These are phyloP conservation scores for Apiotrichum laibachii DNA, from an alignment of 1,284 basidiomycete species.

Conservation along the genomic window DNA sequence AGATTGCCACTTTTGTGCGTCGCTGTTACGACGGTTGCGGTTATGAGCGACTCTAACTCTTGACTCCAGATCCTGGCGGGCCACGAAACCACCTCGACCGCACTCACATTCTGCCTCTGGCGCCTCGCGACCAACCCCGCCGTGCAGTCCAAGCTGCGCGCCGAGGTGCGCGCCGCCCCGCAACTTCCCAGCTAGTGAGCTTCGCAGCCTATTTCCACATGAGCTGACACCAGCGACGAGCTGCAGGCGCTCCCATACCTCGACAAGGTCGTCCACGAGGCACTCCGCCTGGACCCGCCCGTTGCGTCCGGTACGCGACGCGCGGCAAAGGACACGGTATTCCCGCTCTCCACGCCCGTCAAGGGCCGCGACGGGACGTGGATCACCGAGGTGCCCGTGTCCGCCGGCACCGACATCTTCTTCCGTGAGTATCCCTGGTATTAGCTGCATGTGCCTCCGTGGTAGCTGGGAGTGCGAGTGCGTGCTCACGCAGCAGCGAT, in stretches of 20 bases:
- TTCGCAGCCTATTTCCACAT: not conserved
- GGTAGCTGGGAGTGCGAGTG: too few species aligned
- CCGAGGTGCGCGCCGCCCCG: constrained; percentile 53
- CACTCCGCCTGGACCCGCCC: constrained; percentile 63
- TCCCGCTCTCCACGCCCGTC: constrained; percentile 59
- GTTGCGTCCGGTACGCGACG: constrained; percentile 63
- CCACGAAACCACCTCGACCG: constrained; percentile 72
- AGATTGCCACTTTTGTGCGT: constrained; percentile 70
- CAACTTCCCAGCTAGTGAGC: constrained; percentile 26
- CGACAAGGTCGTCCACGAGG: constrained; percentile 66
- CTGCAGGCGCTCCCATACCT: constrained; percentile 58
- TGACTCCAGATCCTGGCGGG: constrained; percentile 54
- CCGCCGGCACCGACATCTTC: constrained; percentile 40
- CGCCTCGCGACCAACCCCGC: constrained; percentile 59
- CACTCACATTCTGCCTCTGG: constrained; percentile 70
- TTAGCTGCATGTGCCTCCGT: too few species aligned
- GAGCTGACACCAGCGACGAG: not conserved
- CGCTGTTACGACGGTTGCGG: not conserved
- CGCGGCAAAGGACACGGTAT: constrained; percentile 59
- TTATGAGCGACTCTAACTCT: not conserved
- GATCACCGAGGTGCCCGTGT: constrained; percentile 40
- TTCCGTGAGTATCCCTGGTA: constrained; percentile 32
- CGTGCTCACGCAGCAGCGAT: constrained; percentile 39
- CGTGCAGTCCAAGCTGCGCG: constrained; percentile 60
- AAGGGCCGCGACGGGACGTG: constrained; percentile 47